Conservation (phyloP, 805 yeast genomes). For the Barnettozyma sp. region DNA sequence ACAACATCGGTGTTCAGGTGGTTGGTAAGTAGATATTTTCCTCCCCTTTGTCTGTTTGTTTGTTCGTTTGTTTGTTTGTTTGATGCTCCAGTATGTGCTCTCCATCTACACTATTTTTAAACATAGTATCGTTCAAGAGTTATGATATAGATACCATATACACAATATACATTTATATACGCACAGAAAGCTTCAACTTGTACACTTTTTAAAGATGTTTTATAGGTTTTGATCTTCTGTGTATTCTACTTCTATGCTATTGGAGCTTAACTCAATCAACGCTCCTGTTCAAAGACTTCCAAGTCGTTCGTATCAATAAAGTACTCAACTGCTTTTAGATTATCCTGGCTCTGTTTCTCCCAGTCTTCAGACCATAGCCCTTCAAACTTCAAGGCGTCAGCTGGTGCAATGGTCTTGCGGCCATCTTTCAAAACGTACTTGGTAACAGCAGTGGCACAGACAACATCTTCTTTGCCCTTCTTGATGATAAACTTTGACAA, state of each 20-base stretch:
- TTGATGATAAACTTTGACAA: conserved; percentile 47
- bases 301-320: conserved; percentile 32
- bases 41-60: too few relatives aligned
- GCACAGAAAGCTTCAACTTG: too few relatives aligned
- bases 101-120: not conserved
- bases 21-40: conserved; percentile 7
- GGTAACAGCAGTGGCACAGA: conserved; percentile 57
- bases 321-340: conserved; percentile 34
- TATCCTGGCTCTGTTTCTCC: conserved; percentile 33
- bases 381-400: conserved; percentile 45
- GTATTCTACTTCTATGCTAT: not conserved
- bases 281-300: conserved; percentile 22
- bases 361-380: conserved; percentile 51
- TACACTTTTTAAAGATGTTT: too few relatives aligned
- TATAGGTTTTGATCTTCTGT: too few relatives aligned
- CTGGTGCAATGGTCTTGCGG: conserved; percentile 67
- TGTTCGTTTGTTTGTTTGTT: too few relatives aligned
- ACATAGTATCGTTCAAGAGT: not conserved
- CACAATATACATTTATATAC: too few relatives aligned
- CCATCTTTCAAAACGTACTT: conserved; percentile 79
- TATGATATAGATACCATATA: too few relatives aligned
- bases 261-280: not conserved
- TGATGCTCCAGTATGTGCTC: too few relatives aligned
- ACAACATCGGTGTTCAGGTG: conserved; percentile 44
- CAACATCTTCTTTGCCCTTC: conserved; percentile 26